Percentiles rank a stretch among this genome's conserved stretches.
These are phyloP conservation scores for Omphalea diandra DNA, from an alignment of 441 rosid genomes.

Conservation along the genomic window DNA sequence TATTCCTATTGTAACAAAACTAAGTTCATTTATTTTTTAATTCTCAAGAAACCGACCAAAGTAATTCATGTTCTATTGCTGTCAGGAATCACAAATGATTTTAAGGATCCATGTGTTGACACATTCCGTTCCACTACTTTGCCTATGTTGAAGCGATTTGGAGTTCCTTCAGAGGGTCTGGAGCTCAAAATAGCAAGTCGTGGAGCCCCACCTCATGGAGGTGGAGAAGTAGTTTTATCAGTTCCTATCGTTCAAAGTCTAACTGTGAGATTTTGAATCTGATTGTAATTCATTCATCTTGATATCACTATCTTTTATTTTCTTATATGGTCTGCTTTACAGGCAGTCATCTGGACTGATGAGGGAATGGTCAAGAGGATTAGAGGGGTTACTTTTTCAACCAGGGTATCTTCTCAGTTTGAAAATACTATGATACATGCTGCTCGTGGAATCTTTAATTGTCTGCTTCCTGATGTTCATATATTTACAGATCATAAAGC, in stretches of 20 bases:
- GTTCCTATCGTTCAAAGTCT: constrained; percentile 60
- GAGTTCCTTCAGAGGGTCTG: constrained; percentile 77
- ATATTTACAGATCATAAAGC: constrained; percentile 63
- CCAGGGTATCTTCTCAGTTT: constrained; percentile 64
- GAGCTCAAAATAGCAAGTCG: constrained; percentile 68
- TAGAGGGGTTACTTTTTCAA: constrained; percentile 77
- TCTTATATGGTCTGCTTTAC: constrained; percentile 24
- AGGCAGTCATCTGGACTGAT: constrained; percentile 75
- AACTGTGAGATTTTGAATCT: constrained; percentile 32
- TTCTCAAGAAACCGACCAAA: background rate
- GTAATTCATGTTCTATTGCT: constrained; percentile 4
- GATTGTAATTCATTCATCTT: background rate
- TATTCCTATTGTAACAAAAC: background rate
- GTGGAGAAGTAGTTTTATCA: constrained; percentile 75
- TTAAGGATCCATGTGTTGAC: constrained; percentile 73
- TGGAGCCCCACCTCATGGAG: constrained; percentile 77
- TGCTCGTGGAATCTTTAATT: constrained; percentile 88
- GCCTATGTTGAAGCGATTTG: constrained; percentile 67
- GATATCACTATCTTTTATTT: background rate
- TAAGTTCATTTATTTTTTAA: no score
- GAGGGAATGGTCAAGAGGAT: constrained; percentile 93
- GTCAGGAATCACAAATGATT: constrained; percentile 81
- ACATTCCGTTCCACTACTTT: constrained; percentile 71
- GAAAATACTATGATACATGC: constrained; percentile 79
- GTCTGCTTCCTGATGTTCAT: constrained; percentile 84